A percentile compares a stretch with the other conserved stretches of the same genome.
phyloP scores from a whole-genome alignment of 2,329 filamentous ascomycete genomes.

The Aspergillus udagawae region DNA sequence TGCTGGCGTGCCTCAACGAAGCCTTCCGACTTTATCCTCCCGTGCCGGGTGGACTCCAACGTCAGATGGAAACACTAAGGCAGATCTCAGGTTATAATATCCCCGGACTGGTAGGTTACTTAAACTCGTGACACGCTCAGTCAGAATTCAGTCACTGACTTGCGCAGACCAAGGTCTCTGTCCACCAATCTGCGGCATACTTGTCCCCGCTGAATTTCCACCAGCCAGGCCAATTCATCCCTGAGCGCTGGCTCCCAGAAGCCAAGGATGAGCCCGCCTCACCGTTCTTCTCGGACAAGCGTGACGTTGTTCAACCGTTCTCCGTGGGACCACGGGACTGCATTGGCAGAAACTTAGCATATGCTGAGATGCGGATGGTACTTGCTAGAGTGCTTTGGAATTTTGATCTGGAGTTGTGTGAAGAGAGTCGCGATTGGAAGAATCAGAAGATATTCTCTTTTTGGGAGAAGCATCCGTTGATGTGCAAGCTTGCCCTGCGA shows the following conservation, averaged over 20 bases:
- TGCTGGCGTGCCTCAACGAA: slow-evolving; percentile 41
- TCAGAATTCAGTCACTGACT: background rate
- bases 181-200: slow-evolving; percentile 44
- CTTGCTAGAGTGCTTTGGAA: slow-evolving; percentile 46
- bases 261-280: slow-evolving; percentile 10
- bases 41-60: slow-evolving; percentile 12
- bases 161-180: slow-evolving; percentile 38
- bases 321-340: slow-evolving; percentile 48
- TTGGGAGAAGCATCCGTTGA: slow-evolving; percentile 39
- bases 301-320: slow-evolving; percentile 47
- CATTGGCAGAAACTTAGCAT: slow-evolving; percentile 48
- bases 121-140: no score
- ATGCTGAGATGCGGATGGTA: slow-evolving; percentile 48
- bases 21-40: slow-evolving; percentile 39
- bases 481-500: slow-evolving; percentile 7
- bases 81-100: slow-evolving; percentile 7
- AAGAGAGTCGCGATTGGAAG: slow-evolving; percentile 36
- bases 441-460: slow-evolving; percentile 35
- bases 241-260: slow-evolving; percentile 44
- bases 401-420: slow-evolving; percentile 44
- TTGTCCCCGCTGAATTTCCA: slow-evolving; percentile 43
- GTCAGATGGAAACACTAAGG: slow-evolving; percentile 1
- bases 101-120: slow-evolving; percentile 2
- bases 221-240: slow-evolving; percentile 42
- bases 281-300: slow-evolving; percentile 40